A percentile compares a stretch with the other conserved stretches of the same genome.
Evolutionary conservation across 345 rosid species (phyloP).

Genomic region (Rhodamnia argentea): DNA sequence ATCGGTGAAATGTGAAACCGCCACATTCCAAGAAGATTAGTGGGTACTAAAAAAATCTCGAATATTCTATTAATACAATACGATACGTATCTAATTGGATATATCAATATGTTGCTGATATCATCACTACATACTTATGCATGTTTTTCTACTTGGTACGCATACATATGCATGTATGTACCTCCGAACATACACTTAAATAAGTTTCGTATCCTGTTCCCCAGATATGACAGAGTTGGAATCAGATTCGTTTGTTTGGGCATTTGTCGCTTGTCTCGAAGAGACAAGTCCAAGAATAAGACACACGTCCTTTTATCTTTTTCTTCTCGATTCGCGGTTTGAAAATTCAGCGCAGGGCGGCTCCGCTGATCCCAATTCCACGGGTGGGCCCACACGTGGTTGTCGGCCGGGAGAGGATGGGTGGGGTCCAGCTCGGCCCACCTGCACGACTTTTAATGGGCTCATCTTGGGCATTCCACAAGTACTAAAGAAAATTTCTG

Average conservation of each 20-base stretch:
- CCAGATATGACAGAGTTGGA: too few species aligned
- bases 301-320: not conserved
- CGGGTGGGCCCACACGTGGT: not conserved
- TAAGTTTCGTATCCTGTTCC: not conserved
- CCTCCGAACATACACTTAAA: not conserved
- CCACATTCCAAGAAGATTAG: not conserved
- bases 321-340: not conserved
- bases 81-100: accelerated
- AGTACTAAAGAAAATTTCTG: too few species aligned
- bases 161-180: not conserved
- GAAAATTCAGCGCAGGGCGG: not conserved
- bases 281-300: not conserved
- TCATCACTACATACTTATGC: not conserved
- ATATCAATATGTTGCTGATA: not conserved
- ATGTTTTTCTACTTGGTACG: not conserved
- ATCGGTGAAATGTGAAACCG: accelerated
- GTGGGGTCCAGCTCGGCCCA: not conserved
- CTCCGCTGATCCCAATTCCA: not conserved
- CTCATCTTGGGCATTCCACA: too few species aligned
- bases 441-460: too few species aligned
- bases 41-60: not conserved
- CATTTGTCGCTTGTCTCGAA: not conserved
- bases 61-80: not conserved
- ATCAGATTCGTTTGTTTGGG: not conserved
- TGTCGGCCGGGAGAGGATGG: not conserved